Evolutionary conservation across 2,329 filamentous ascomycete genomes (phyloP), one percentile per base, ranked within the genome.

Genomic region (Phialophora macrospora): DNA sequence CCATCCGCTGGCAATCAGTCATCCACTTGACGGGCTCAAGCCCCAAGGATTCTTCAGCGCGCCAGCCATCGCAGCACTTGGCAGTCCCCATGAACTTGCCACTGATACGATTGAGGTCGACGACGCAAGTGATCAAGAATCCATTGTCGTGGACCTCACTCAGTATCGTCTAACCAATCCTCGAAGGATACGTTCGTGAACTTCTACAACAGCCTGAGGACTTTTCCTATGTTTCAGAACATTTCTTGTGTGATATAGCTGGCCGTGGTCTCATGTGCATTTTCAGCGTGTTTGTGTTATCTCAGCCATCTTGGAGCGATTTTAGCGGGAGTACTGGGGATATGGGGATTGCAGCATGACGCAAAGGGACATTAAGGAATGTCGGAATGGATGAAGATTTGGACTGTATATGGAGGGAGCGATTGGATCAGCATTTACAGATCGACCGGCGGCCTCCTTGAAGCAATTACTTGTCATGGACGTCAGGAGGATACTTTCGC

Each of bases 31-130:
- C 17, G 55, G 69, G 20, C 63, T 66, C 58, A 64, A 62, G 34
- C 51, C 65, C 22, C 52, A 55, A n/a, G 62, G 49, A 30, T 62
- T 68, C 26, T 60, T 64, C 30, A 62, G 57, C 49, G 44, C 56
- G 5, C 67, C 64, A 38, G 60, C 26, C 7, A 56, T 63, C 46
- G 34, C 57, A 20, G 26, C 44, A n/a, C 32, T 22, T 44, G 49
- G 55, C 60, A 26, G 12, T 28, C 11, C 30, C 61, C 17, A 41
- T 26, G 46, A 54, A 9, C 22, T 65, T 38, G 34, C 51, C 49
- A 55, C 56, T 49, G 68, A 69, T 44, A 62, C 58, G 34, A 72
- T 72, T 30, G 71, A 72, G 46, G 70, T 72, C 41, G 71, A 72
- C 46, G 71, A 72, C 55, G 49, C 64, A 20, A 68, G 65, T 48